Evolutionary conservation across 306 rosid species (phyloP).

Genomic region (Cyclanthera cordifolia): DNA sequence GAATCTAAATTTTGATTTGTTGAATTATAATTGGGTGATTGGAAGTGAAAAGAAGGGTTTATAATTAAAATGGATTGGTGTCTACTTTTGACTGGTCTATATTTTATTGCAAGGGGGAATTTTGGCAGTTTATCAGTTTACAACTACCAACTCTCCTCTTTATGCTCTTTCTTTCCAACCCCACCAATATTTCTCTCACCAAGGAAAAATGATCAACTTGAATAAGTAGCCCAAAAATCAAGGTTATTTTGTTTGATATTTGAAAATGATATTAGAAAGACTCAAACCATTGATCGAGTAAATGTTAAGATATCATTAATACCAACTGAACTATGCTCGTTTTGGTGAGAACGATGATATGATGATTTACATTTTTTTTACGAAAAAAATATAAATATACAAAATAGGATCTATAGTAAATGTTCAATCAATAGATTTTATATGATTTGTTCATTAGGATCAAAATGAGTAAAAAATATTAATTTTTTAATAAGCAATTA

Average conservation of each 20-base stretch:
- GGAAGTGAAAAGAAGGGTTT: slow-evolving; percentile 7
- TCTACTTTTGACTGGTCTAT: slow-evolving; percentile 12
- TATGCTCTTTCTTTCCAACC: background rate
- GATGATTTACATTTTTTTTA: too few relatives aligned
- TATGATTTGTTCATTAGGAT: too few relatives aligned
- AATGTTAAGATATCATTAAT: too few relatives aligned
- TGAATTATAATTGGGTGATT: background rate
- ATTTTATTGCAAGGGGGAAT: slow-evolving; percentile 12
- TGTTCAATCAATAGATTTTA: too few relatives aligned
- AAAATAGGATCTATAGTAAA: too few relatives aligned
- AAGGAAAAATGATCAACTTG: background rate
- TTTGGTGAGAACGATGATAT: too few relatives aligned
- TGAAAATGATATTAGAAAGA: too few relatives aligned
- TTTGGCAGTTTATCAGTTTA: slow-evolving; percentile 47
- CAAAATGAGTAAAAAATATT: too few relatives aligned
- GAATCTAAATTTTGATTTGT: background rate
- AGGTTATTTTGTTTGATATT: background rate
- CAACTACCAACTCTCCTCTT: slow-evolving; percentile 32
- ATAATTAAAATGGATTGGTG: background rate
- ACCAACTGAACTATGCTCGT: too few relatives aligned
- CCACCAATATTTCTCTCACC: background rate
- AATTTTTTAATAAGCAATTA: too few relatives aligned
- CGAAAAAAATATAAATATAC: too few relatives aligned
- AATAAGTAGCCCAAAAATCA: background rate
- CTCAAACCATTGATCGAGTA: too few relatives aligned